Conservation (phyloP, 1,139 yeast genomes). For the Blastobotrys illinoisensis region DNA sequence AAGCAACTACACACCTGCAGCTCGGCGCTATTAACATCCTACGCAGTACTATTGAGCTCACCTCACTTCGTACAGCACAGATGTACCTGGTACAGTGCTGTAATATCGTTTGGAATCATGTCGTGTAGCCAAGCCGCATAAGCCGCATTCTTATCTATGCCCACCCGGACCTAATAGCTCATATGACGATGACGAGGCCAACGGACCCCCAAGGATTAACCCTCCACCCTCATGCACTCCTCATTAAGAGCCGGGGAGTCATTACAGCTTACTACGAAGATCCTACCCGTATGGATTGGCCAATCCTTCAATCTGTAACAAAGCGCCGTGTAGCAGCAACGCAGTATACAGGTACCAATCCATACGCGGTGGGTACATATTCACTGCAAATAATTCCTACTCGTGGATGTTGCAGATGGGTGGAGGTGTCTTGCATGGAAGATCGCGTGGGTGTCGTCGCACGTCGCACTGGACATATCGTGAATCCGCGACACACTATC, state of each 20-base stretch:
- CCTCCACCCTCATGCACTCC: neutral
- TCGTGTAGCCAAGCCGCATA: neutral
- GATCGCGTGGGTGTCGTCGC: neutral
- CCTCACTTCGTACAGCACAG: no score
- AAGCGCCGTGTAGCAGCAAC: neutral
- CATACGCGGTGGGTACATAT: neutral
- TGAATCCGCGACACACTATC: neutral
- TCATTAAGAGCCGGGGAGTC: neutral
- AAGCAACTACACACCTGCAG: neutral
- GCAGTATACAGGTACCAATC: neutral
- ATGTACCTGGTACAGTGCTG: no score
- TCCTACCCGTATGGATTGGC: neutral
- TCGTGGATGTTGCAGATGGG: neutral
- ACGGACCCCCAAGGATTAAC: neutral
- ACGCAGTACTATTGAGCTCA: no score
- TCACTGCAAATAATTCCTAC: neutral
- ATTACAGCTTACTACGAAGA: neutral
- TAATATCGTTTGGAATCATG: neutral
- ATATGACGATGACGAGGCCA: neutral
- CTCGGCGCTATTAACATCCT: no score
- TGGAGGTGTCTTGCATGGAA: neutral
- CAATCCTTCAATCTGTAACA: neutral
- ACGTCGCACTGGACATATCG: neutral
- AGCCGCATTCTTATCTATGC: neutral
- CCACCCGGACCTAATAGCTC: neutral